phyloP scores from a whole-genome alignment of 2,329 filamentous ascomycete genomes.

The Trichoderma pleuroti region DNA sequence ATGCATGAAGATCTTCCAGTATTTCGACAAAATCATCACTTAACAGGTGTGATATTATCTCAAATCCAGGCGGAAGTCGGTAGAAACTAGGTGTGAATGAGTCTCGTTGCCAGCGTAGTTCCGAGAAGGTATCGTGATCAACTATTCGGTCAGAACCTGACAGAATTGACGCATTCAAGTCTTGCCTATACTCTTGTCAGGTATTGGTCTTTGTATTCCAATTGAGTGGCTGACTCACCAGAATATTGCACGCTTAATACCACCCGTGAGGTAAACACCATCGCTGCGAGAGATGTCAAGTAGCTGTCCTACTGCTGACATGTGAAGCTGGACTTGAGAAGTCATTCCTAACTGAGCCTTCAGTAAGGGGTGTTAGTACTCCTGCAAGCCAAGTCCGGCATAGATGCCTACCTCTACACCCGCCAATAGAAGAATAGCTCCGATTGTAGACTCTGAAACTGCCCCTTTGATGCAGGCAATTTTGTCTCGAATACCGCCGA shows the following conservation, averaged over 20 bases:
- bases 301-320: not conserved
- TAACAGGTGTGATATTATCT: not conserved
- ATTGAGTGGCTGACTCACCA: not conserved
- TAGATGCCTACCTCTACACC: not conserved
- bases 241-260: constrained; percentile 2
- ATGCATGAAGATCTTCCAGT: not conserved
- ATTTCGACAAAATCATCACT: not conserved
- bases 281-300: not conserved
- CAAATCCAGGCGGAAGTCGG: not conserved
- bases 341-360: not conserved
- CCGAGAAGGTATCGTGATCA: not conserved
- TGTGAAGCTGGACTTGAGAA: not conserved
- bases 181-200: not conserved
- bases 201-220: not conserved
- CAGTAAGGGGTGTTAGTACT: not conserved
- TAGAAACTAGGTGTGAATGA: not conserved
- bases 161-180: constrained; percentile 1
- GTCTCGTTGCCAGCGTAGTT: not conserved
- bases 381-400: not conserved
- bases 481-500: not conserved
- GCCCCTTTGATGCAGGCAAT: not conserved
- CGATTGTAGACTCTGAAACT: not conserved
- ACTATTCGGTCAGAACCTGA: not conserved
- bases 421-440: not conserved
- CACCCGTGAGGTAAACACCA: not conserved